Conservation (phyloP, 768 basidiomycete genomes). For the Collybia sordida region DNA sequence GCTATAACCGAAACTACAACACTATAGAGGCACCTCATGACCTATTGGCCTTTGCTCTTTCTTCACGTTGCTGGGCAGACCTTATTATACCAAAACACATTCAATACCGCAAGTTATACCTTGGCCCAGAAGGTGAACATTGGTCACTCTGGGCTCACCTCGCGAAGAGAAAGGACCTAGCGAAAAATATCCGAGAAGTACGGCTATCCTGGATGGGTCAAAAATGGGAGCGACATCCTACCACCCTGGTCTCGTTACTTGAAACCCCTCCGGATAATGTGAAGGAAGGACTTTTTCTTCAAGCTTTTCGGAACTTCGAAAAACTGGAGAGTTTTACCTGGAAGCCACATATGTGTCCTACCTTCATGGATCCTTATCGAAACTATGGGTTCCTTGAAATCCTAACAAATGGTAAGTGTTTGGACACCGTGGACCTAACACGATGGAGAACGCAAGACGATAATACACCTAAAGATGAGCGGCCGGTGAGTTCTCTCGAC, state of each 20-base stretch:
- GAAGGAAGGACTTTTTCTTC: neutral
- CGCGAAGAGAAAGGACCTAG: neutral
- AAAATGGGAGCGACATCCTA: neutral
- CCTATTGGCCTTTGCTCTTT: neutral
- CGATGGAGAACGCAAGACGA: too few species aligned
- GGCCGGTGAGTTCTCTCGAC: too few species aligned
- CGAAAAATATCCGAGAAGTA: constrained; percentile 1
- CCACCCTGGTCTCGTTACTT: neutral
- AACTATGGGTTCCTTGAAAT: too few species aligned
- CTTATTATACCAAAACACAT: neutral
- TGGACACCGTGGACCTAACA: too few species aligned
- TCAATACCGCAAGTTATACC: neutral
- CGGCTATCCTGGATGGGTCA: neutral
- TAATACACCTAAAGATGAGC: too few species aligned
- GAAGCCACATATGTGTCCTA: neutral
- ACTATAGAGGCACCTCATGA: neutral
- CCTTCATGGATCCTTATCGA: too few species aligned
- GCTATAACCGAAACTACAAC: neutral
- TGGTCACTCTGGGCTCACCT: neutral
- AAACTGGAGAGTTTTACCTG: neutral
- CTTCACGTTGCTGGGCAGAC: neutral
- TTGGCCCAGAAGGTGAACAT: neutral
- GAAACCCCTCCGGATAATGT: neutral
- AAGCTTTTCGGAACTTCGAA: neutral
- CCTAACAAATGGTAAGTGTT: too few species aligned